These are phyloP conservation scores for Claviceps sp. DNA, from an alignment of 2,329 filamentous ascomycete species.

Conservation along the genomic window DNA sequence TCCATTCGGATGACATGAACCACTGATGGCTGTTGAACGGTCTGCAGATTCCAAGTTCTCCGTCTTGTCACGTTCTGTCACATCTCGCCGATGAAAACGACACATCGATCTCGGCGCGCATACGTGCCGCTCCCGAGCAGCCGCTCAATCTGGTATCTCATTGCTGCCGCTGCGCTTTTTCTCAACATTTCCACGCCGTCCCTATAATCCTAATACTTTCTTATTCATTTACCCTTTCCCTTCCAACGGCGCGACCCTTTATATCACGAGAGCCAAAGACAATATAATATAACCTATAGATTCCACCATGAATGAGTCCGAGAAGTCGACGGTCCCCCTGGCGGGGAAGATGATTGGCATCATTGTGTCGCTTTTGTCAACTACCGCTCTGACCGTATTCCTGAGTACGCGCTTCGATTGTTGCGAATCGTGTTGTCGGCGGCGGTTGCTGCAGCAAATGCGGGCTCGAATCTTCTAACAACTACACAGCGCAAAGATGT, in stretches of 20 bases:
- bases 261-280: not conserved
- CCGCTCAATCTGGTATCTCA: not conserved
- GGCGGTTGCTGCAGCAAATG: not conserved
- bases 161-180: not conserved
- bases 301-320: not conserved
- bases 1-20: not conserved
- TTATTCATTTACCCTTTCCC: not conserved
- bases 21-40: too few relatives aligned
- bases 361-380: constrained; percentile 16
- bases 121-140: not conserved
- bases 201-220: not conserved
- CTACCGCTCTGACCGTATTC: constrained; percentile 22
- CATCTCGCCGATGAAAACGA: not conserved
- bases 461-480: not conserved
- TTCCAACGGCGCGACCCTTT: too few relatives aligned
- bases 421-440: not conserved
- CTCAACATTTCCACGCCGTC: not conserved
- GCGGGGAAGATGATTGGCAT: constrained; percentile 3
- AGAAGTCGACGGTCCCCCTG: not conserved
- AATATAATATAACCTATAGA: not conserved
- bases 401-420: constrained; percentile 17
- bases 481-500: constrained; percentile 21
- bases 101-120: not conserved
- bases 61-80: not conserved
- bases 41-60: not conserved